Conservation (phyloP, 352 stramenopile genomes). For the Globisporangium okanoganense region DNA sequence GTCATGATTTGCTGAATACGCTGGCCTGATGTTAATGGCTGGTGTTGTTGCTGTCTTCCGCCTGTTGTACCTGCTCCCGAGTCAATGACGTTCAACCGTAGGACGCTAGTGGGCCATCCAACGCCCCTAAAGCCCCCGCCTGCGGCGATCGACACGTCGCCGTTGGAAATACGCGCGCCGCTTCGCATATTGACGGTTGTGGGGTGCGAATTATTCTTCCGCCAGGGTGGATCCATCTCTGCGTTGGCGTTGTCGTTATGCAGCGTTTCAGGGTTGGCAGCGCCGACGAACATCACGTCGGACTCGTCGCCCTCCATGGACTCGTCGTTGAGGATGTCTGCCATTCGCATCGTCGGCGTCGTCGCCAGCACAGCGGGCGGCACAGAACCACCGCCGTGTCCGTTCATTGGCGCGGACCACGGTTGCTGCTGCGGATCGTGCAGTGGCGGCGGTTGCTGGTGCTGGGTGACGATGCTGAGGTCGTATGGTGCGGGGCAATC, state of each 20-base stretch:
- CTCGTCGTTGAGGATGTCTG: slow-evolving; percentile 3
- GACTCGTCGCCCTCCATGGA: background rate
- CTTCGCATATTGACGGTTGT: background rate
- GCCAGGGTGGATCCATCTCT: background rate
- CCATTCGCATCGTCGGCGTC: slow-evolving; percentile 2
- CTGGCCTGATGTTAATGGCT: background rate
- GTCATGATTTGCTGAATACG: background rate
- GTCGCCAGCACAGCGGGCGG: background rate
- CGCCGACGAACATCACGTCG: background rate
- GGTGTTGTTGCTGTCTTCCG: background rate
- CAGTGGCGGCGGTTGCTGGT: background rate
- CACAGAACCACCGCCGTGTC: background rate
- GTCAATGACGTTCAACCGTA: background rate
- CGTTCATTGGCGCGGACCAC: background rate
- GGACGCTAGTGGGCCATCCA: background rate
- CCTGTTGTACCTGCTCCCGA: background rate
- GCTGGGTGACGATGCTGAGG: background rate
- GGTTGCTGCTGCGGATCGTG: background rate
- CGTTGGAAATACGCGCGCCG: background rate
- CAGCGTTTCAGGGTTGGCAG: background rate
- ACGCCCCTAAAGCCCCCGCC: background rate
- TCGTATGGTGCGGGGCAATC: too few relatives aligned
- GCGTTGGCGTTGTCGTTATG: background rate
- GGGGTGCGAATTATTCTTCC: background rate
- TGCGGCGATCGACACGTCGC: background rate